phyloP scores from a whole-genome alignment of 1,284 basidiomycete species.

The Psilocybe mexicana region DNA sequence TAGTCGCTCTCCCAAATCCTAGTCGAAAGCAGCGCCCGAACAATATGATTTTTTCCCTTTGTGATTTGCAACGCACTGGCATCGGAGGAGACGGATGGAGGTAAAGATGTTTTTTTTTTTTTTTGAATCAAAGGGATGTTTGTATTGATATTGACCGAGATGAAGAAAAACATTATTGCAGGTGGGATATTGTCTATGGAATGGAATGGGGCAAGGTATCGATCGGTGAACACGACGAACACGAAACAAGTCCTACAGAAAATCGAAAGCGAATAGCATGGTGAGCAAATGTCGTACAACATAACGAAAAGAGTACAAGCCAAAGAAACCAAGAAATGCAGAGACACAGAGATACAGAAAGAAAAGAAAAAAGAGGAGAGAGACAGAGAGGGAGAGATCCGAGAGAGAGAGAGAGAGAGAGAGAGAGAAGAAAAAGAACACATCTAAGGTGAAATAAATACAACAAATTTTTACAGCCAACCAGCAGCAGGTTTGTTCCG shows the following conservation, averaged over 20 bases:
- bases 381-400: background rate
- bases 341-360: background rate
- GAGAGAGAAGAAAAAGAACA: too few relatives aligned
- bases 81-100: background rate
- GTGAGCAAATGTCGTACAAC: background rate
- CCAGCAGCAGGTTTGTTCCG: conserved; percentile 16
- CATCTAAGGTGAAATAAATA: too few relatives aligned
- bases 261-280: conserved; percentile 2
- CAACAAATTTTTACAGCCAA: conserved; percentile 8
- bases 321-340: conserved; percentile 1
- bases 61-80: too few relatives aligned
- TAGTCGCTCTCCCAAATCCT: too few relatives aligned
- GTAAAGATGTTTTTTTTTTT: background rate
- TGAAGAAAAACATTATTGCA: background rate
- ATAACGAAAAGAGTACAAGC: conserved; percentile 2
- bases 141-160: background rate
- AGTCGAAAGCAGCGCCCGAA: background rate
- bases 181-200: background rate
- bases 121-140: too few relatives aligned
- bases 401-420: background rate
- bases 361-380: background rate
- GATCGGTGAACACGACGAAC: conserved; percentile 4
- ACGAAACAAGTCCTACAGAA: background rate
- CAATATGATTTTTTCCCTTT: background rate
- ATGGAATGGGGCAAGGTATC: background rate